Conservation (phyloP, 2,329 filamentous ascomycete genomes). For the Bipolaris oryzae region DNA sequence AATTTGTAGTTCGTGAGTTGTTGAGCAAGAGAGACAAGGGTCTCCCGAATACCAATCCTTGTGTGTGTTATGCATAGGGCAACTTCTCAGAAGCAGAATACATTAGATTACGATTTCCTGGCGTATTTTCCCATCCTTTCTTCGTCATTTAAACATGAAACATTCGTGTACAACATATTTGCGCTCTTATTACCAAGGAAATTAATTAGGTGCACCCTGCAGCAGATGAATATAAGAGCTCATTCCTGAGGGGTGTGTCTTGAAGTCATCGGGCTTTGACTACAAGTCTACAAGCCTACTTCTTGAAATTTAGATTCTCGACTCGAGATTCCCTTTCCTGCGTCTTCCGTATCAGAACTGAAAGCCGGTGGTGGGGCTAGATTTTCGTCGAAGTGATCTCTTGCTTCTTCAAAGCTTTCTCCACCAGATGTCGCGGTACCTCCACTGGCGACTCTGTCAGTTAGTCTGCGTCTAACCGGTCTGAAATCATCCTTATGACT, state of each 20-base stretch:
- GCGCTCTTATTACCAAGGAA: background rate
- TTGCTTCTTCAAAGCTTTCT: conserved; percentile 60
- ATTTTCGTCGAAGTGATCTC: conserved; percentile 57
- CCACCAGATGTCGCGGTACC: conserved; percentile 48
- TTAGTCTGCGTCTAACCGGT: conserved; percentile 27
- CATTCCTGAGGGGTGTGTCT: background rate
- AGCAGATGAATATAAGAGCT: background rate
- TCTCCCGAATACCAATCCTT: background rate
- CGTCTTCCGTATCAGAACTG: conserved; percentile 29
- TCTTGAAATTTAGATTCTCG: conserved; percentile 46
- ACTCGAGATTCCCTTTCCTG: conserved; percentile 36
- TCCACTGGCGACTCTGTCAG: conserved; percentile 29
- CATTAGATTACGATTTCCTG: background rate
- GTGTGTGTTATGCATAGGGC: background rate
- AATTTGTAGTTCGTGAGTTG: background rate
- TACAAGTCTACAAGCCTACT: conserved; percentile 22
- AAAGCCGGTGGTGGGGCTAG: conserved; percentile 51
- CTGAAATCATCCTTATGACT: conserved; percentile 18
- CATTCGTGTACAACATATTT: background rate
- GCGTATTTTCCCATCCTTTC: background rate
- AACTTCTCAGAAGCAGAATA: background rate
- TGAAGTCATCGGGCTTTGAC: background rate
- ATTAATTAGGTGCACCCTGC: background rate
- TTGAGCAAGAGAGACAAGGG: background rate
- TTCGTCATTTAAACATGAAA: background rate